Conservation (phyloP, 2,329 filamentous ascomycete species). For the Talaromyces islandicus region DNA sequence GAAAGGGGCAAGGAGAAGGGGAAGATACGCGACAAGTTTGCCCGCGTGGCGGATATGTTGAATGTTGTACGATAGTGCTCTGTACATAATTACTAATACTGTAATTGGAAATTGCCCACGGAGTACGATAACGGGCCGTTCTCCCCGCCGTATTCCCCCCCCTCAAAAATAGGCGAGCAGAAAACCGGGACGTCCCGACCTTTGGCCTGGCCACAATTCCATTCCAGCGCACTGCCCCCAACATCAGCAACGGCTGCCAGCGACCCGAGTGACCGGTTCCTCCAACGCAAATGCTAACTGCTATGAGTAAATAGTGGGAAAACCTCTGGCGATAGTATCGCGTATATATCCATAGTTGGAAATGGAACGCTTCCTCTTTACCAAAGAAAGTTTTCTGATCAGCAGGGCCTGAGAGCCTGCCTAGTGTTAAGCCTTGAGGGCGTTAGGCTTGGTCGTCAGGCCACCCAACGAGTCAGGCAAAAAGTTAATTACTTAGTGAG, state of each 20-base stretch:
- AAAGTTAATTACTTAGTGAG: background rate
- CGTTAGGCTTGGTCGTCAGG: background rate
- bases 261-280: background rate
- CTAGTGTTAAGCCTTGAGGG: background rate
- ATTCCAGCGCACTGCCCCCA: background rate
- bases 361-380: background rate
- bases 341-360: background rate
- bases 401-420: background rate
- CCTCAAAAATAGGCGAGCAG: background rate
- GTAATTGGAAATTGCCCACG: background rate
- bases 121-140: background rate
- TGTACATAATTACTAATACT: no score
- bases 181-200: background rate
- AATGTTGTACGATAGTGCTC: conserved; percentile 29
- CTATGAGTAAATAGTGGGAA: background rate
- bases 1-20: conserved; percentile 59
- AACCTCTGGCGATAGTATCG: background rate
- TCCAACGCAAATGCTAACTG: background rate
- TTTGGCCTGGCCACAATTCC: no score
- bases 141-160: background rate
- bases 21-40: conserved; percentile 70
- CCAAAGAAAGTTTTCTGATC: background rate
- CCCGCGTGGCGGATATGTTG: conserved; percentile 54
- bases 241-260: background rate
- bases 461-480: background rate